phyloP scores from a whole-genome alignment of 306 rosid genomes.

The Glycine latifolia region DNA sequence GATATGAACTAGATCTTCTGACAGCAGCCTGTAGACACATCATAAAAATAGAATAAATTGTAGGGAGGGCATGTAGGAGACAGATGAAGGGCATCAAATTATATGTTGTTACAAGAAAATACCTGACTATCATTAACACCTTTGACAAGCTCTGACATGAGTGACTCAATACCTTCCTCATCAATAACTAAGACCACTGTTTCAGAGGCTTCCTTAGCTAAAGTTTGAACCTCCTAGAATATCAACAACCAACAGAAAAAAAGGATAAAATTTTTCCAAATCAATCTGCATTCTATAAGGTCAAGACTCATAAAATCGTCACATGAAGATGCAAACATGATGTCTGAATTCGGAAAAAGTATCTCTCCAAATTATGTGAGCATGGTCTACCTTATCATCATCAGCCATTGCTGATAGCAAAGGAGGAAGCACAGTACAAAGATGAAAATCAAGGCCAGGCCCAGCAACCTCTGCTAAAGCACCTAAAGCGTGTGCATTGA shows the following conservation, averaged over 20 bases:
- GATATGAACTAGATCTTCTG: slow-evolving; percentile 81
- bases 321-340: slow-evolving; percentile 31
- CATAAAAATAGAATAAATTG: slow-evolving; percentile 21
- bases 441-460: slow-evolving; percentile 85
- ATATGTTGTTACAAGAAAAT: slow-evolving; percentile 25
- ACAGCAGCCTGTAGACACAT: slow-evolving; percentile 73
- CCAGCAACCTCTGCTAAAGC: slow-evolving; percentile 99
- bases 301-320: slow-evolving; percentile 4
- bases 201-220: slow-evolving; percentile 92
- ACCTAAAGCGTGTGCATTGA: slow-evolving; percentile 96
- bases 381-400: slow-evolving; percentile 65
- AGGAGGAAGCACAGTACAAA: slow-evolving; percentile 90
- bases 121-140: slow-evolving; percentile 89
- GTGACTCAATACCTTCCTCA: slow-evolving; percentile 90
- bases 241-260: slow-evolving; percentile 23
- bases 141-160: slow-evolving; percentile 82
- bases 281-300: slow-evolving; percentile 12
- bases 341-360: slow-evolving; percentile 26
- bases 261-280: slow-evolving; percentile 8
- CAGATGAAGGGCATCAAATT: neutral
- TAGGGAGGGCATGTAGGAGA: neutral
- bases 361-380: slow-evolving; percentile 24
- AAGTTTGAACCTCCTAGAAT: slow-evolving; percentile 81
- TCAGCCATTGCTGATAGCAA: slow-evolving; percentile 81
- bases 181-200: slow-evolving; percentile 86